Conservation (phyloP, 176 grass and related monocot species). For the Juncus effusus region DNA sequence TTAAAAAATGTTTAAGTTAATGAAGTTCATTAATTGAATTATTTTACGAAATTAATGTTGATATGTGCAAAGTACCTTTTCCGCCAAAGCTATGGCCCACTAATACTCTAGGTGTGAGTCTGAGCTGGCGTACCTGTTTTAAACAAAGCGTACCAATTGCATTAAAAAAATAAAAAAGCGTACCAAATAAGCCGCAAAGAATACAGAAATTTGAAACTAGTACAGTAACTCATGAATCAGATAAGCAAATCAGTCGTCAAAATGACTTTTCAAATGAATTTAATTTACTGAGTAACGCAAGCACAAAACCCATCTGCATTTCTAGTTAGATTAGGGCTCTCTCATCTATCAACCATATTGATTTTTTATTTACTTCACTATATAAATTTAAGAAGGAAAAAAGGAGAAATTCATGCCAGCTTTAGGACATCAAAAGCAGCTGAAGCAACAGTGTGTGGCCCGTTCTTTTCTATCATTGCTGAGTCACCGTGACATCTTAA, state of each 20-base stretch:
- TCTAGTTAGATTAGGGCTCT: background rate
- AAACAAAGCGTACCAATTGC: slow-evolving; percentile 23
- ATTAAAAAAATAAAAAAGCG: background rate
- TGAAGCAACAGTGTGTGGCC: slow-evolving; percentile 75
- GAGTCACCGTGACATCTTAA: slow-evolving; percentile 91
- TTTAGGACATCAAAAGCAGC: slow-evolving; percentile 95
- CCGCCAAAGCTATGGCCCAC: slow-evolving; percentile 99
- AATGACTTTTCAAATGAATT: background rate
- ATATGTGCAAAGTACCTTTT: slow-evolving; percentile 58
- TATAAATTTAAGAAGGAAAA: background rate
- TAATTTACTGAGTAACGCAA: slow-evolving; percentile 20
- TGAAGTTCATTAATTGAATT: background rate
- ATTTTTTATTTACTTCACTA: no score
- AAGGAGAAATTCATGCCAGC: slow-evolving; percentile 50
- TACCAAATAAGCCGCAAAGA: no score
- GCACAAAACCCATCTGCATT: background rate
- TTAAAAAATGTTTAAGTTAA: slow-evolving; percentile 16
- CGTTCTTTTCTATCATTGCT: slow-evolving; percentile 61
- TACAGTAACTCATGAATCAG: no score
- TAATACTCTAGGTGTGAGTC: slow-evolving; percentile 78
- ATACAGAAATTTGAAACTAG: no score
- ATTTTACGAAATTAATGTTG: background rate
- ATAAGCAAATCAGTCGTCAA: no score
- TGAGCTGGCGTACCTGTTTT: slow-evolving; percentile 74
- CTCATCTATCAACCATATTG: no score